Base-by-base conservation (phyloP, 2,329 filamentous ascomycete genomes). In the Cadophora sp. region DNA sequence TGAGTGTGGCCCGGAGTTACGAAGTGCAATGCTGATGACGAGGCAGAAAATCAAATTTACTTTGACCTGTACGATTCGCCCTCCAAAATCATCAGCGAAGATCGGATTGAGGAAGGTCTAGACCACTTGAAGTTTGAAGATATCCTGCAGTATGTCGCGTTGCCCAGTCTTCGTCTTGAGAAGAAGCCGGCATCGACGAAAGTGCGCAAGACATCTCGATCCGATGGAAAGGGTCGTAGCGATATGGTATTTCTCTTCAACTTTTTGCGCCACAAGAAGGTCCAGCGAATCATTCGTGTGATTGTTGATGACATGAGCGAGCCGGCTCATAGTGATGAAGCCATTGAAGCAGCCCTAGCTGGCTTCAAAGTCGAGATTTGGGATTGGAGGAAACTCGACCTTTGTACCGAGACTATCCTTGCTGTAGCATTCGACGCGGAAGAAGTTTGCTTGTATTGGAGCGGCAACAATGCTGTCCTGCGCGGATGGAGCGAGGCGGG, bases 381-480 rank as follows among this genome's bases (percentile, higher is more conserved):
- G 65, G 73, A 79, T 40, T 79, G 78, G 78, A 72, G 68, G 5
- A 77, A 76, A 66, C 55, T 67, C 2, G 78, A 79, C 59, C 60
- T 79, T 1, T 75, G 72, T 58, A 73, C 72, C 1, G 72, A 76
- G 9, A 71, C 73, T 2, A 74, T 79, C 8, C 66, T 62, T 4
- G 64, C 65, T 14, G 73, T 69, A 0, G 69, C 69, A 3, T 67
- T 66, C 0, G 58, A 71, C 14, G 72, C 72, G 1, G 61, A 68
- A 31, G 72, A 76, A 53, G 66, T 80, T 4, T 64, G 74, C 8
- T 69, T 80, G 0, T 76, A 77, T 43, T 79, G 74, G 74, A 76
- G 74, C 58, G 77, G 79, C 3, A 80, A 77, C 64, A 78, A 78
- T 58, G 74, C 78, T 4, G 74, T 79, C 7, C 69, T 80, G 8